Percentiles rank a stretch among this genome's conserved stretches.
Evolutionary conservation across 257 asterid species (phyloP).

Genomic region (Anisodus tanguticus): DNA sequence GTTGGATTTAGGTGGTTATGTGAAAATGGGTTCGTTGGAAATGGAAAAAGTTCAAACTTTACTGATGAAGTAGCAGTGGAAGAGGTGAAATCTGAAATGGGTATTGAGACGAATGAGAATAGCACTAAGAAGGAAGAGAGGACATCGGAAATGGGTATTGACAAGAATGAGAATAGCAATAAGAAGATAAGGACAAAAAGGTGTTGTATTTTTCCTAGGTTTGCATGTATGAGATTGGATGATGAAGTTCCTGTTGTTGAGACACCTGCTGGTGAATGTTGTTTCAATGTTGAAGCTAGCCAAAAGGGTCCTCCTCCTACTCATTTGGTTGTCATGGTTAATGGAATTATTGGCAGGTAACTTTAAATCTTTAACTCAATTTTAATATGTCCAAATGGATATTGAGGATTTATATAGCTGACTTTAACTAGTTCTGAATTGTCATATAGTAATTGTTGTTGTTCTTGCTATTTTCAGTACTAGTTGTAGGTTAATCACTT

Average conservation of each 20-base stretch:
- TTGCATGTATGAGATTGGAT: slow-evolving; percentile 52
- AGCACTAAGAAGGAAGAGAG: slow-evolving; percentile 20
- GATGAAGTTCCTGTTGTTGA: slow-evolving; percentile 55
- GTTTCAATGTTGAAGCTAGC: slow-evolving; percentile 57
- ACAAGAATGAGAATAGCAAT: neutral
- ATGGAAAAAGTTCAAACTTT: slow-evolving; percentile 28
- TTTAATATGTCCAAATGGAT: neutral
- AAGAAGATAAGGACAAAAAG: slow-evolving; percentile 40
- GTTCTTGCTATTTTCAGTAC: neutral
- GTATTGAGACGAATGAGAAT: slow-evolving; percentile 1
- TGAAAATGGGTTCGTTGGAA: slow-evolving; percentile 33
- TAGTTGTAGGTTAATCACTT: neutral
- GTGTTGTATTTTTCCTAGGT: slow-evolving; percentile 45
- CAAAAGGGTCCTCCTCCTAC: slow-evolving; percentile 44
- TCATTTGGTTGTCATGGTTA: slow-evolving; percentile 83
- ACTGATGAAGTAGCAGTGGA: neutral
- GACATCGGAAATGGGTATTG: slow-evolving; percentile 27
- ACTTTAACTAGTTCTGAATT: neutral
- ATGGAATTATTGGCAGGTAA: slow-evolving; percentile 90
- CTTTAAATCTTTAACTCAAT: neutral
- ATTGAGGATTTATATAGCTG: neutral
- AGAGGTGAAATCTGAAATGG: slow-evolving; percentile 26
- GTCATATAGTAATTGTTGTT: neutral
- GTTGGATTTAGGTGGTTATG: neutral
- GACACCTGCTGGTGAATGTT: slow-evolving; percentile 46